Conservation (phyloP, 169 alveolate species). For the Cryptosporidium canis region DNA sequence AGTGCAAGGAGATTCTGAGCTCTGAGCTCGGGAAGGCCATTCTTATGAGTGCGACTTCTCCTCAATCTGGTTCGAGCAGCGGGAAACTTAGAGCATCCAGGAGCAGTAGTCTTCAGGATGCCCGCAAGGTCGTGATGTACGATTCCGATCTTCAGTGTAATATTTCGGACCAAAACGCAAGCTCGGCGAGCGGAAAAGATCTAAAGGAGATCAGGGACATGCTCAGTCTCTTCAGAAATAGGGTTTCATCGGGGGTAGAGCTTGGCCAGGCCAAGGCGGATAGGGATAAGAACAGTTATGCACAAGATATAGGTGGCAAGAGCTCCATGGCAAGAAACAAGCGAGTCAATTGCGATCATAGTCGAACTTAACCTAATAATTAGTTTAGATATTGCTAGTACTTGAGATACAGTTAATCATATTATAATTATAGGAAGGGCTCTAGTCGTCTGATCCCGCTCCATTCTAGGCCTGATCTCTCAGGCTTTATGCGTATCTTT, state of each 20-base stretch:
- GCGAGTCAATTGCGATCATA: constrained; percentile 1
- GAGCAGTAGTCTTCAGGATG: neutral
- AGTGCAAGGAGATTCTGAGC: constrained; percentile 16
- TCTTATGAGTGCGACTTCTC: neutral
- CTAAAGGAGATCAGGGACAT: constrained; percentile 4
- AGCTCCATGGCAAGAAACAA: neutral
- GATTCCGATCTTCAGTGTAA: constrained; percentile 6
- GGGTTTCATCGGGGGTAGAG: neutral
- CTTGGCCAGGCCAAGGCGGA: neutral
- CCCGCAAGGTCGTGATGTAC: neutral
- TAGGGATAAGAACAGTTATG: neutral
- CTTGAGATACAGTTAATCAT: neutral
- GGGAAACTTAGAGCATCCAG: constrained; percentile 48
- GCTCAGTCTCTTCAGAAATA: neutral
- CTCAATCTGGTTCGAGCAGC: neutral
- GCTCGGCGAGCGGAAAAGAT: constrained; percentile 37
- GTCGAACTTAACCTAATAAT: neutral
- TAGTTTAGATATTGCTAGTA: neutral
- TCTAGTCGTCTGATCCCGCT: no score
- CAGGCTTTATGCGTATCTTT: neutral
- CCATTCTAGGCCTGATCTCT: no score
- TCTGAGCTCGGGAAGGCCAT: neutral
- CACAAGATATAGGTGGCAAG: neutral
- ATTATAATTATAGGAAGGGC: neutral
- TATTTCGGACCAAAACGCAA: constrained; percentile 24